Conservation (phyloP, 495 filamentous ascomycete species). For the Cenococcum geophilum region DNA sequence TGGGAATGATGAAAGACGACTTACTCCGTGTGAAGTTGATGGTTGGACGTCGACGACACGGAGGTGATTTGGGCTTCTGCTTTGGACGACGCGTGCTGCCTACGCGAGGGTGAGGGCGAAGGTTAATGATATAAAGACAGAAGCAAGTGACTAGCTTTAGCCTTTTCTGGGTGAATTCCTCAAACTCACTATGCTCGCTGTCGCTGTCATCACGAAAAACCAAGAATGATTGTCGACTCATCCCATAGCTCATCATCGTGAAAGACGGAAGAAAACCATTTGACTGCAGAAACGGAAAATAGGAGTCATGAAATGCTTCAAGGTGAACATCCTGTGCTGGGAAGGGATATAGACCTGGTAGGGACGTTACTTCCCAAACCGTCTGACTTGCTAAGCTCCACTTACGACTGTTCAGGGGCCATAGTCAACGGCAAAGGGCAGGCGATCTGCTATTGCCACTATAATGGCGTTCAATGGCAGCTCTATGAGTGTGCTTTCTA, state of each 20-base stretch:
- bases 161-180: background rate
- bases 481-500: too few relatives aligned
- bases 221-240: slow-evolving; percentile 31
- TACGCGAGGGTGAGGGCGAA: background rate
- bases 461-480: background rate
- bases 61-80: background rate
- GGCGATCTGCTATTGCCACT: too few relatives aligned
- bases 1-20: background rate
- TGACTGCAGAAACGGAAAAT: too few relatives aligned
- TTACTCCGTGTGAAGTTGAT: background rate
- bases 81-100: background rate
- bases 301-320: too few relatives aligned
- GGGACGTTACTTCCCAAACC: too few relatives aligned
- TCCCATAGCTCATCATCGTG: slow-evolving; percentile 28
- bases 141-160: background rate
- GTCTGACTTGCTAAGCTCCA: too few relatives aligned
- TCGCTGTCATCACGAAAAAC: slow-evolving; percentile 29
- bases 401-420: too few relatives aligned
- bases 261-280: background rate
- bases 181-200: background rate
- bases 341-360: too few relatives aligned
- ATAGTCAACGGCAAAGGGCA: too few relatives aligned
- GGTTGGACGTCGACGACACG: background rate
- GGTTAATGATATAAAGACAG: background rate
- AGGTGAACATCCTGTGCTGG: too few relatives aligned